These are phyloP conservation scores for Anthracocystis panici-leucophaei DNA, from an alignment of 1,284 basidiomycete species.

Conservation along the genomic window DNA sequence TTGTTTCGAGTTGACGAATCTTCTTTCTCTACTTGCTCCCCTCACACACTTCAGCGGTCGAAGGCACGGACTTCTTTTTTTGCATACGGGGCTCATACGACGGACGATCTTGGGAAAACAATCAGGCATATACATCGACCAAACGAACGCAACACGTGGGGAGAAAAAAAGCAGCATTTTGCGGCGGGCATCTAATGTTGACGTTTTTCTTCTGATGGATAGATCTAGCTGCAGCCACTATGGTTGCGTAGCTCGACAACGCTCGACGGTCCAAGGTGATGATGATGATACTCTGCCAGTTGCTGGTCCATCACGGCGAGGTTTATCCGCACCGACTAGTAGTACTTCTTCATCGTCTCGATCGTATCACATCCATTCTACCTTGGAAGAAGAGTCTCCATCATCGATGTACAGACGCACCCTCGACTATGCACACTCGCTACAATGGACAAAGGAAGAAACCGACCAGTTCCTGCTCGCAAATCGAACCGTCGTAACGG, in stretches of 20 bases:
- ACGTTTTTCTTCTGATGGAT: constrained; percentile 15
- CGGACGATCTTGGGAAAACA: no score
- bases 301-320: constrained; percentile 39
- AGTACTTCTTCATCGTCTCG: background rate
- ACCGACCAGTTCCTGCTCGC: constrained; percentile 51
- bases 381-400: background rate
- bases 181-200: background rate
- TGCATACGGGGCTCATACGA: no score
- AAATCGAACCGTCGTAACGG: constrained; percentile 65
- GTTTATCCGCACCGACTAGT: background rate
- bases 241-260: constrained; percentile 26
- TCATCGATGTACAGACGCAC: constrained; percentile 24
- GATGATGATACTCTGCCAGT: background rate
- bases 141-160: background rate
- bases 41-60: no score
- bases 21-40: no score
- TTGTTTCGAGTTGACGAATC: background rate
- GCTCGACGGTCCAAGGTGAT: background rate
- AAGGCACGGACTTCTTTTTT: no score
- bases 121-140: background rate
- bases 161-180: background rate
- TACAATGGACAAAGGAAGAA: constrained; percentile 44
- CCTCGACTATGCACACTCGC: constrained; percentile 22
- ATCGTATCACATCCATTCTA: constrained; percentile 17
- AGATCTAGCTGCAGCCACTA: constrained; percentile 34